Evolutionary conservation across 2,329 filamentous ascomycete genomes (phyloP), one percentile per base, ranked within the genome.

Genomic region (Emergomyces orientalis): DNA sequence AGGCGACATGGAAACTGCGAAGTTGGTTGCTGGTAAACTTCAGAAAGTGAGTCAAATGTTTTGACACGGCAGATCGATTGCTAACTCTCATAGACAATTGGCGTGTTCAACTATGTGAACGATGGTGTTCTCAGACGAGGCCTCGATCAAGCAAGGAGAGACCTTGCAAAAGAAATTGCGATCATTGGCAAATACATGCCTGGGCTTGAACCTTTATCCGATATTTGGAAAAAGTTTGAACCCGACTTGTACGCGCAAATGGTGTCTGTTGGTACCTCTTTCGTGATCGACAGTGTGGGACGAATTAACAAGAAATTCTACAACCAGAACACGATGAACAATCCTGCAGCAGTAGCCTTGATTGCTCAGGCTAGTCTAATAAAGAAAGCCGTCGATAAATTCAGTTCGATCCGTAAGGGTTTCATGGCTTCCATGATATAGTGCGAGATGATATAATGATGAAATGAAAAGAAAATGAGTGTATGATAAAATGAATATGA

Each of bases 151-250:
- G 55, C 55, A 39, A 58, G 55, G 37, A 58, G 14, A 9, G 55
- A 58, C 37, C 30, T 57, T 13, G 54, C 2, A 34, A 57, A 34
- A 5, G 54, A 57, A 34, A 32, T 57, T 22, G 30, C n/a, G 25
- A 57, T 34, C n/a, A n/a, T n/a, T 30, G 54, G 37, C 32, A 19
- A 39, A 27, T 57, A 39, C 32, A 57, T 57, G 54, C 54, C 54
- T 32, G 54, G 37, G 2, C 54, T 57, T 32, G 37, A 57, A 8
- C 30, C 30, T 34, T 34, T 57, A 34, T 30, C 30, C n/a, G 32
- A 8, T 4, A 41, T 57, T n/a, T 57, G 54, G 54, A 34, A 57
- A 57, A 30, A 57, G n/a, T 57, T 39, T 34, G 54, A 57, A 34
- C 2, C 25, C n/a, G 54, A 57, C 17, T 34, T 57, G 13, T 57